Evolutionary conservation across 2,329 filamentous ascomycete genomes (phyloP), one percentile per base, ranked within the genome.

Genomic region (Penicillium psychrosexuale): DNA sequence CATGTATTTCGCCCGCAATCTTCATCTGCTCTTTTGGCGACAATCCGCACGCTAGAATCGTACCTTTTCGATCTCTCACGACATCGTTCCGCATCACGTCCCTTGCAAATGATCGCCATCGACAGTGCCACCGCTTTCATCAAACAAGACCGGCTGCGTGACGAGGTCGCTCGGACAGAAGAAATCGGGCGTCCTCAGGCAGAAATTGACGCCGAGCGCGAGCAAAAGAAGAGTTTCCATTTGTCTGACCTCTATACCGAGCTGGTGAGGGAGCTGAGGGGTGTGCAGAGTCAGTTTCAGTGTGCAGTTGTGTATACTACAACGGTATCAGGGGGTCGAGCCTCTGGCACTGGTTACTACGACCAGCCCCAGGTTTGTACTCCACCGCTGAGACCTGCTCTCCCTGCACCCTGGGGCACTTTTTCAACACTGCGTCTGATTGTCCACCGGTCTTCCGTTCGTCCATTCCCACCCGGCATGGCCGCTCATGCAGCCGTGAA

Each of bases 1-100:
- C 84, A 86, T 66, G 73, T 87, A 57, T 82, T 85, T 70, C 78
- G 72, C 3, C 82, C 83, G 0, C 75, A 80, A 42, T 80, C 80
- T 1, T 80, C 81, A 24, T 44, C 69, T 2, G 74, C 78, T 2
- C 69, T 85, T 0, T 69, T 84, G 2, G 66, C 77, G 7, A 82
- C 81, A 0, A 64, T 87, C 1, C 58, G 69, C 3, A 59, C 62
- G 0, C 65, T 87, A 0, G 75, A 78, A 15, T 40, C 60, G 0
- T 84, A 85, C 64, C 77, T 87, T 8, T 75, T 83, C 15, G 60
- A 71, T 34, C 46, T 68, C 11, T 44, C 64, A 8, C 59, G 65
- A 0, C 82, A 85, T 64, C 56, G 63, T 19, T 84, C 82, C 5
- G 67, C 71, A 31, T 65, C 75, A 28, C 75, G 80, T 1, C 66